These are phyloP conservation scores for Botrytis squamosa DNA, from an alignment of 2,329 filamentous ascomycete genomes.

Conservation along the genomic window DNA sequence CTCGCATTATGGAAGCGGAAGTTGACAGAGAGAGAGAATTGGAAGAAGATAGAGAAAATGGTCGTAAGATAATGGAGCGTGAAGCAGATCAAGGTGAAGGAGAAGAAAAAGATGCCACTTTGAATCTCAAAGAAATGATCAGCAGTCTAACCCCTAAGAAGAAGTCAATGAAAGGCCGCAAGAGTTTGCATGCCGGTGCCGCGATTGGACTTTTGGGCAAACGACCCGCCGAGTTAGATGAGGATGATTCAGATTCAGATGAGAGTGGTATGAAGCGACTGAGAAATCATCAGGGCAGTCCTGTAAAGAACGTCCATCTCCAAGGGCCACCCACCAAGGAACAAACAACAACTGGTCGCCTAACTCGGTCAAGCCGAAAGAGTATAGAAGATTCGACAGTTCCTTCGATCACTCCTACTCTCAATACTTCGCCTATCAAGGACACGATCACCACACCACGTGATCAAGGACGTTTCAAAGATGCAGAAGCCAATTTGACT, in stretches of 20 bases:
- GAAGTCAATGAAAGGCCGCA: constrained; percentile 62
- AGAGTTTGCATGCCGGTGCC: constrained; percentile 74
- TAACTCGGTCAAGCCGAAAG: constrained; percentile 50
- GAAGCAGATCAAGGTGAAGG: constrained; percentile 48
- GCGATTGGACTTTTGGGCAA: constrained; percentile 73
- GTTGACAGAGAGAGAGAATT: constrained; percentile 60
- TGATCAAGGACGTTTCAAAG: constrained; percentile 54
- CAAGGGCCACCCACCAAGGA: constrained; percentile 67
- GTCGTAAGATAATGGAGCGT: constrained; percentile 54
- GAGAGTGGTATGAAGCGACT: constrained; percentile 65
- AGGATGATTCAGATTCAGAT: constrained; percentile 59
- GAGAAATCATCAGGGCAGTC: constrained; percentile 69
- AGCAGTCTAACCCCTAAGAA: constrained; percentile 76
- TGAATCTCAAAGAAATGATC: constrained; percentile 75
- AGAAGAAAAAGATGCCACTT: constrained; percentile 60
- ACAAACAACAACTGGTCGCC: constrained; percentile 62
- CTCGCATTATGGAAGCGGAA: constrained; percentile 59
- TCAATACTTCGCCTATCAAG: constrained; percentile 50
- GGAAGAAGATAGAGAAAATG: constrained; percentile 61
- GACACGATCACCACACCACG: constrained; percentile 54
- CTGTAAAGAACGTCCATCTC: constrained; percentile 72
- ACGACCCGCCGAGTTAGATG: constrained; percentile 68
- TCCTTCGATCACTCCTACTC: constrained; percentile 44
- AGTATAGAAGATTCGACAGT: constrained; percentile 45
- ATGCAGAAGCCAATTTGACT: constrained; percentile 44